A percentile compares a stretch with the other conserved stretches of the same genome.
phyloP scores from a whole-genome alignment of 192 early-diverging fungal species.

The Backusella psychrophila region DNA sequence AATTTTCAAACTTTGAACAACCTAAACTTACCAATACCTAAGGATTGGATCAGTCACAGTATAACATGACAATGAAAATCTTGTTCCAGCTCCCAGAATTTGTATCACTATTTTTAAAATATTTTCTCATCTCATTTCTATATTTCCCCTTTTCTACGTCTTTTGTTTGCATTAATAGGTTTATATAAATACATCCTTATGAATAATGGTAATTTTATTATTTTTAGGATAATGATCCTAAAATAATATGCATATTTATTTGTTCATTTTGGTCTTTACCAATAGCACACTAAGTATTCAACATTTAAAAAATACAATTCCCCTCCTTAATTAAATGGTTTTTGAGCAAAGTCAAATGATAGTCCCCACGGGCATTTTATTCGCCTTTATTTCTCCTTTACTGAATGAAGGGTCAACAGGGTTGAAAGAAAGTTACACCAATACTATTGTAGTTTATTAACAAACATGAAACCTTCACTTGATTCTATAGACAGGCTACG shows the following conservation, averaged over 20 bases:
- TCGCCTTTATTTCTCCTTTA: background rate
- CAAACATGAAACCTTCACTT: background rate
- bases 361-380: background rate
- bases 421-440: background rate
- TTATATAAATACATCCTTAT: background rate
- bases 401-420: background rate
- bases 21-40: background rate
- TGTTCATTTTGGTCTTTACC: background rate
- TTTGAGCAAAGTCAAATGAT: background rate
- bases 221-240: background rate
- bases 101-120: background rate
- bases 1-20: background rate
- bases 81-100: background rate
- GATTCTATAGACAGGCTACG: background rate
- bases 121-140: background rate
- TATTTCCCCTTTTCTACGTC: background rate
- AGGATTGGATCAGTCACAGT: background rate
- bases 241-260: constrained; percentile 1
- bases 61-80: background rate
- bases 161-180: background rate
- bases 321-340: background rate
- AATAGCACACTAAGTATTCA: background rate
- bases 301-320: background rate
- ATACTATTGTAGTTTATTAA: background rate
- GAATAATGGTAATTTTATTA: background rate